Base-by-base conservation (phyloP, 139 green algal genomes). In the Chlorella ohadii region DNA sequence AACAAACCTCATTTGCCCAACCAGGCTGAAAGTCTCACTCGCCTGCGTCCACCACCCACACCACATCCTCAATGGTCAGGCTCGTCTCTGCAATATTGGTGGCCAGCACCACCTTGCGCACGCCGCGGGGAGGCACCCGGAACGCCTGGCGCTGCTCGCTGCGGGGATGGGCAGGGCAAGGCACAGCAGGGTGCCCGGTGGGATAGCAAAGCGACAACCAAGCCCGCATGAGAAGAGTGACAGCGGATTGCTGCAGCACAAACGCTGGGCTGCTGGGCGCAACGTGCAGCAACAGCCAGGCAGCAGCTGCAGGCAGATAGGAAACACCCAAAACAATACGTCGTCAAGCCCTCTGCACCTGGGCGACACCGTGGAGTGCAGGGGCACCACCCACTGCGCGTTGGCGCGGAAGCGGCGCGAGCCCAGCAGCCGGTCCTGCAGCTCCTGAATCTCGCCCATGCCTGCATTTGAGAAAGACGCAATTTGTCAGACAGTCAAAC, bases 51-150 rank as follows among this genome's bases (percentile, higher is more conserved):
- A 99, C 88, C 27, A 99, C 96, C 71, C 92, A 96, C 36, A 98
- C 95, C 22, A 99, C 93, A 76, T 99, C 97, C 77, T 98, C 95
- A 78, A 99, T 98, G 0, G 96, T 99, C 38, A 99, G 87, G 47
- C 86, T 95, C 27, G 97, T 99, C 90, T 99, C 97, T 0, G 97
- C 97, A 68, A 99, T 99, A 91, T 99, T 99, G 76, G 97, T 99
- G 31, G 96, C 89, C 76, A 99, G 84, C 57, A 99, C 94, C 23
- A 99, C 89, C 84, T 98, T 98, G 73, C 94, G 91, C 34, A 90
- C 81, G n/a, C 87, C 86, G 4, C 51, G 4, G 0, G 91, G 91
- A 22, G 91, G 90, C n/a, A 61, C 27, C 51, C 72, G 47, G 71
- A 90, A 90, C 2, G 81, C 87, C 63, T 90, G 76, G 25, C 59